Conservation (phyloP, 106 monocot species). For the Dioscorea alata region DNA sequence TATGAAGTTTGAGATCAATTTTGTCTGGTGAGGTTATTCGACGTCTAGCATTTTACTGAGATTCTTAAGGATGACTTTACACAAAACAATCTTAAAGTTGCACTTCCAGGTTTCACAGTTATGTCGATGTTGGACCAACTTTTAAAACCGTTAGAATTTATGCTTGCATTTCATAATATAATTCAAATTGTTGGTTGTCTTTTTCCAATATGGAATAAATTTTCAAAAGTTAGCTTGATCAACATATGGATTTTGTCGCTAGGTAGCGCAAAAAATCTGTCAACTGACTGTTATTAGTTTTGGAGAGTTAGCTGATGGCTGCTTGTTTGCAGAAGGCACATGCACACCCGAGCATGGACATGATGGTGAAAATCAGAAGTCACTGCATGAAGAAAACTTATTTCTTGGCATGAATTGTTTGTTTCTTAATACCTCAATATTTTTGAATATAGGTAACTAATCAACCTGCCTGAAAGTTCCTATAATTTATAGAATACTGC, state of each 20-base stretch:
- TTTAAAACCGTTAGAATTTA: too few relatives aligned
- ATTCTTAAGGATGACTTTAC: too few relatives aligned
- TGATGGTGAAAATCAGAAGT: conserved; percentile 8
- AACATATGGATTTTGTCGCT: conserved; percentile 7
- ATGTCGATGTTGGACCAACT: too few relatives aligned
- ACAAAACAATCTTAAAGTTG: too few relatives aligned
- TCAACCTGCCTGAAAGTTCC: background rate
- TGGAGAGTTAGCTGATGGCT: conserved; percentile 45
- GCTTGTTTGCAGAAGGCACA: conserved; percentile 7
- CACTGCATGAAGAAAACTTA: conserved; percentile 10
- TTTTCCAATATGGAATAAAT: too few relatives aligned
- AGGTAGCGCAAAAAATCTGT: conserved; percentile 80
- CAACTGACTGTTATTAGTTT: conserved; percentile 54
- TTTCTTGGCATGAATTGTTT: conserved; percentile 65
- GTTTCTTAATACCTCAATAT: conserved; percentile 79
- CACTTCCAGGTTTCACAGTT: too few relatives aligned
- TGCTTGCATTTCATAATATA: too few relatives aligned
- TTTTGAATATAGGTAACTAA: conserved; percentile 56
- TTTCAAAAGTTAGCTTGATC: background rate
- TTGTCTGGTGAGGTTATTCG: too few relatives aligned
- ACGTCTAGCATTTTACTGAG: too few relatives aligned
- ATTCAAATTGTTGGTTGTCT: too few relatives aligned
- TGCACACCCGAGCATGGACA: conserved; percentile 5
- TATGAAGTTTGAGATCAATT: too few relatives aligned
- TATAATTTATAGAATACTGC: too few relatives aligned